These are phyloP conservation scores for Leucoagaricus sp. DNA, from an alignment of 1,284 basidiomycete genomes.

Conservation along the genomic window DNA sequence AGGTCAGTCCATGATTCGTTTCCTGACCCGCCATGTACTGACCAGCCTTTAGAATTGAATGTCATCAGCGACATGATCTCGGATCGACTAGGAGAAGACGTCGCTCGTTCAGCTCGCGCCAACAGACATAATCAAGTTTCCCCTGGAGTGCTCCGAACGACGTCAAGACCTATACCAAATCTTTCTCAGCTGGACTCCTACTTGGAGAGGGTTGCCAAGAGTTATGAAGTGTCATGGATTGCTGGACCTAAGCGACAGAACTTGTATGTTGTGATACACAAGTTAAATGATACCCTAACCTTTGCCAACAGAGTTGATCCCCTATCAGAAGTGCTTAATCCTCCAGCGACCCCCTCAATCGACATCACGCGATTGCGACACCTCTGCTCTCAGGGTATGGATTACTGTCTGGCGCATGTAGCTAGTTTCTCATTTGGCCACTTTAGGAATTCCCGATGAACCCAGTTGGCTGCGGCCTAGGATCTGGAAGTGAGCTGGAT, in stretches of 20 bases:
- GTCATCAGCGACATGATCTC: conserved; percentile 54
- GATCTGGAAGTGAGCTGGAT: conserved; percentile 66
- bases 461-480: conserved; percentile 72
- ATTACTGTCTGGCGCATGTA: neutral
- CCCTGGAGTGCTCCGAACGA: conserved; percentile 49
- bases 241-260: conserved; percentile 63
- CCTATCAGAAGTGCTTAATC: conserved; percentile 62
- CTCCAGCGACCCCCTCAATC: conserved; percentile 48
- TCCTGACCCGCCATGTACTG: conserved; percentile 9
- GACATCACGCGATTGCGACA: conserved; percentile 55
- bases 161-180: conserved; percentile 54
- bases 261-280: conserved; percentile 52
- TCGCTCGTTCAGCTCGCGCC: conserved; percentile 50
- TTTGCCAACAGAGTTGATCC: conserved; percentile 43
- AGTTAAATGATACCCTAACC: conserved; percentile 5
- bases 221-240: conserved; percentile 59
- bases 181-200: conserved; percentile 56
- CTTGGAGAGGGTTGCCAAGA: conserved; percentile 52
- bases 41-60: conserved; percentile 51
- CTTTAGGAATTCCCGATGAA: conserved; percentile 65
- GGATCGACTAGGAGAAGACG: conserved; percentile 57
- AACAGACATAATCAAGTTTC: conserved; percentile 61
- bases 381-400: conserved; percentile 58
- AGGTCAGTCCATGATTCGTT: conserved; percentile 41
- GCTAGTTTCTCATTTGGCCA: neutral